A percentile compares a stretch with the other conserved stretches of the same genome.
Conservation (phyloP, 2,329 filamentous ascomycete genomes). For the Microascus cirrosus region DNA sequence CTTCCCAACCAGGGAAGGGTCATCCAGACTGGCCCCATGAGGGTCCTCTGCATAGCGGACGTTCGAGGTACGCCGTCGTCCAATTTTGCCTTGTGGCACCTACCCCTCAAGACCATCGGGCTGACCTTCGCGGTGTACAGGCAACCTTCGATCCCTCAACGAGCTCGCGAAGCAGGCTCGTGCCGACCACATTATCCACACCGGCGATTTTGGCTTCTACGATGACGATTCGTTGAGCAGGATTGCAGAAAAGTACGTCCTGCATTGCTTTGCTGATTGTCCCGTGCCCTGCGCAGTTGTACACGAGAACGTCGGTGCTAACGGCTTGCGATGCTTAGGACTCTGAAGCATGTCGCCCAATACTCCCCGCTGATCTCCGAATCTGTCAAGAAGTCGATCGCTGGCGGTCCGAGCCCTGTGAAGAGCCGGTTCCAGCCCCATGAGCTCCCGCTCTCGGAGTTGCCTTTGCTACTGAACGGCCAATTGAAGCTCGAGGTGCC, state of each 20-base stretch:
- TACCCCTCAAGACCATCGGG: background rate
- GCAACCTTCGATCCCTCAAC: conserved; percentile 90
- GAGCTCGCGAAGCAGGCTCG: conserved; percentile 89
- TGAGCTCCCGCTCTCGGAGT: conserved; percentile 84
- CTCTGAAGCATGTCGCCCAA: conserved; percentile 94
- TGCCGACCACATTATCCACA: conserved; percentile 97
- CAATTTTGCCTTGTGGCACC: background rate
- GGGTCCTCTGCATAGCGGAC: conserved; percentile 61
- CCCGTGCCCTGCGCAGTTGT: background rate
- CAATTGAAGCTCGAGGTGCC: conserved; percentile 87
- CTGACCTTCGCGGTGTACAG: conserved; percentile 32
- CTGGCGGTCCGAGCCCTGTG: conserved; percentile 61
- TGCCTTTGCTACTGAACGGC: conserved; percentile 78
- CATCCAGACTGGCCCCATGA: conserved; percentile 53
- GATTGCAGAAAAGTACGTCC: conserved; percentile 87
- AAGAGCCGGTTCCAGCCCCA: conserved; percentile 74
- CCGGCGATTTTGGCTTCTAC: conserved; percentile 98
- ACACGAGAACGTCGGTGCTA: conserved; percentile 1
- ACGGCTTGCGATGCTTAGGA: conserved; percentile 39
- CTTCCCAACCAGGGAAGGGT: conserved; percentile 58
- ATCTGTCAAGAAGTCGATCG: conserved; percentile 56
- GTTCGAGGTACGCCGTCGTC: conserved; percentile 48
- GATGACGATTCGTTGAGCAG: conserved; percentile 90
- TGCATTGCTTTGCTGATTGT: background rate
- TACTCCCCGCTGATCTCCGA: conserved; percentile 92